phyloP scores from a whole-genome alignment of 352 stramenopile genomes.

The Elongisporangium anandrum region DNA sequence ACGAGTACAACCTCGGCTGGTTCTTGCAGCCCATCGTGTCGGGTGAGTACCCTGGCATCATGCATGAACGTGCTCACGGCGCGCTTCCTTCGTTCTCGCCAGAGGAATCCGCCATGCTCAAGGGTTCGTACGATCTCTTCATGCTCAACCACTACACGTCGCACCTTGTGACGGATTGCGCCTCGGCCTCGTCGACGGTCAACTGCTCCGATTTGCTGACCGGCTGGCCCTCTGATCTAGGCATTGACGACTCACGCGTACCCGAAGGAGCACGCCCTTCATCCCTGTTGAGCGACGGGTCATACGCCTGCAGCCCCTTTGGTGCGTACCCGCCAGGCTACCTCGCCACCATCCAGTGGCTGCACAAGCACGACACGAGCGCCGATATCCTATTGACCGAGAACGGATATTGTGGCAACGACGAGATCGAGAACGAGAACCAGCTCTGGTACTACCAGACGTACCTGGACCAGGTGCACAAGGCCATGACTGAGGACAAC shows the following conservation, averaged over 20 bases:
- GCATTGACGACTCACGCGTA: conserved; percentile 43
- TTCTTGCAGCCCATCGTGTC: conserved; percentile 89
- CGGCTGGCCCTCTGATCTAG: conserved; percentile 43
- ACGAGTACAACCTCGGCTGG: conserved; percentile 91
- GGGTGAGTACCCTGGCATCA: conserved; percentile 91
- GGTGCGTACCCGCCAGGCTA: conserved; percentile 48
- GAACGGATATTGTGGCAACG: conserved; percentile 60
- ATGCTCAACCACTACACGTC: conserved; percentile 93
- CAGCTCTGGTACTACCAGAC: conserved; percentile 57
- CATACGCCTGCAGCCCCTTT: conserved; percentile 33
- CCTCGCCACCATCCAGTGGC: conserved; percentile 59
- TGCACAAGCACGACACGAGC: conserved; percentile 43
- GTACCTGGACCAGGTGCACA: conserved; percentile 56
- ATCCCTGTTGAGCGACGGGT: conserved; percentile 15
- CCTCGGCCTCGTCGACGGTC: conserved; percentile 20
- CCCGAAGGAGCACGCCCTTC: conserved; percentile 52
- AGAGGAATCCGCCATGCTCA: conserved; percentile 66
- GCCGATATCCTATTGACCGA: conserved; percentile 60
- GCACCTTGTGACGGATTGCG: conserved; percentile 45
- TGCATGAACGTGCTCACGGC: conserved; percentile 75
- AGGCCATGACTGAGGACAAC: conserved; percentile 43
- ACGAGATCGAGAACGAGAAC: conserved; percentile 40
- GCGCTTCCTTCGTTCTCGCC: conserved; percentile 85
- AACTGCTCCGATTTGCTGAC: conserved; percentile 24
- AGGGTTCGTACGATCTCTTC: conserved; percentile 90